phyloP scores from a whole-genome alignment of 1,284 basidiomycete genomes.

The Sporisorium sorghi region DNA sequence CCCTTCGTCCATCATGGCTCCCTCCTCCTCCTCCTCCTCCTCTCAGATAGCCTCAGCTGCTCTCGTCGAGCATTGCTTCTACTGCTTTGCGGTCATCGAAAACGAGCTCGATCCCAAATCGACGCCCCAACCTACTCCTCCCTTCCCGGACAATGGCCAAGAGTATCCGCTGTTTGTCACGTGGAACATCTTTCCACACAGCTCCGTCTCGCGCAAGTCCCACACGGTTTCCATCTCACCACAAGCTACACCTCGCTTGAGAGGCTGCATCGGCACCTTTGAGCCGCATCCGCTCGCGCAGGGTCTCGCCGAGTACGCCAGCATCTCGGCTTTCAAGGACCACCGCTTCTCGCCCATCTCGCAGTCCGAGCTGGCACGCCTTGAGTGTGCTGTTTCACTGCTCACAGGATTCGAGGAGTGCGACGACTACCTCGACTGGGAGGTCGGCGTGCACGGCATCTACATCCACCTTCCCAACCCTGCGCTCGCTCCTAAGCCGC shows the following conservation, averaged over 20 bases:
- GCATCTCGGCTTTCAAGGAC: conserved; percentile 74
- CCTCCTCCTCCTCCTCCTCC: no score
- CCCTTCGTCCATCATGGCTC: conserved; percentile 16
- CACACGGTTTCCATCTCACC: conserved; percentile 12
- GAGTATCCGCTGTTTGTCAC: conserved; percentile 90
- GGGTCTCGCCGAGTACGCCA: conserved; percentile 88
- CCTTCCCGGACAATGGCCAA: conserved; percentile 19
- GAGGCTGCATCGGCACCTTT: conserved; percentile 97
- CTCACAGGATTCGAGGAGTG: conserved; percentile 92
- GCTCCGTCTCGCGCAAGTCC: conserved; percentile 19
- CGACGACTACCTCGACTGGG: conserved; percentile 88
- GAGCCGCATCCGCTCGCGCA: conserved; percentile 79
- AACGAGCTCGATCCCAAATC: conserved; percentile 66
- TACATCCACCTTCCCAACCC: conserved; percentile 87
- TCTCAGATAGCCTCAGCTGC: conserved; percentile 45
- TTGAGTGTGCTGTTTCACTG: conserved; percentile 91
- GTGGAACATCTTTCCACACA: conserved; percentile 79
- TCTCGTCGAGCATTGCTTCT: conserved; percentile 70
- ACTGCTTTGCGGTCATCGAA: conserved; percentile 72
- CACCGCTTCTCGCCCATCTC: conserved; percentile 77
- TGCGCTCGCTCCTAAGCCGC: conserved; percentile 73
- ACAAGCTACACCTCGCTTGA: conserved; percentile 76
- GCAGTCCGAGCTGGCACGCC: conserved; percentile 78
- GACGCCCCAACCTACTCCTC: conserved; percentile 13
- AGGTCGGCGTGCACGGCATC: conserved; percentile 89